These are phyloP conservation scores for Dryadomyces quercus-mongolicae DNA, from an alignment of 2,329 filamentous ascomycete genomes.

Conservation along the genomic window DNA sequence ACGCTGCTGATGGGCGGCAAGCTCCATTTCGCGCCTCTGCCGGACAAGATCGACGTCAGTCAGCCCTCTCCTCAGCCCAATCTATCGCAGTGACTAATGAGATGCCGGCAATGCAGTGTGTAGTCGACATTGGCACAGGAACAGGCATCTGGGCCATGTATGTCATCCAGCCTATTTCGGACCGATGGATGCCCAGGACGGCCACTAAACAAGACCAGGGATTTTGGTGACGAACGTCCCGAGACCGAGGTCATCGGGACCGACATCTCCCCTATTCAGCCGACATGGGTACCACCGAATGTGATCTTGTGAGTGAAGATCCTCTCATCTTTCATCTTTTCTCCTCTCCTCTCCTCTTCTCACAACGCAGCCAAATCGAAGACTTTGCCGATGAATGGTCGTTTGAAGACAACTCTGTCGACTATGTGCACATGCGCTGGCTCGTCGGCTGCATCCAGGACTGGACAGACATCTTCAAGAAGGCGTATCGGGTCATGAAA, in stretches of 20 bases:
- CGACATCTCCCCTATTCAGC: slow-evolving; percentile 28
- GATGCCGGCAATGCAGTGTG: background rate
- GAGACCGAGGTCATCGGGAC: slow-evolving; percentile 27
- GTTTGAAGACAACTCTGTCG: slow-evolving; percentile 12
- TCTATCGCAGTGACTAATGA: too few relatives aligned
- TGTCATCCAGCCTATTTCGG: background rate
- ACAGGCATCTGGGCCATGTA: slow-evolving; percentile 30
- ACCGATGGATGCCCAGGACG: slow-evolving; percentile 11
- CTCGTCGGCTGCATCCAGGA: slow-evolving; percentile 15
- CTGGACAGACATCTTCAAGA: slow-evolving; percentile 12
- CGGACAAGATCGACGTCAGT: slow-evolving; percentile 6
- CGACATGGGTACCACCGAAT: slow-evolving; percentile 9
- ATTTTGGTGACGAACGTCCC: slow-evolving; percentile 21
- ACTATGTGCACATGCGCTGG: slow-evolving; percentile 17
- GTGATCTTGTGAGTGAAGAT: slow-evolving; percentile 5
- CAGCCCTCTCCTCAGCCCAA: too few relatives aligned
- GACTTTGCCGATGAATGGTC: slow-evolving; percentile 16
- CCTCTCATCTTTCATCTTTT: background rate
- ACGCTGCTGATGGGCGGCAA: slow-evolving; percentile 14
- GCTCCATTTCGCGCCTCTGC: slow-evolving; percentile 16
- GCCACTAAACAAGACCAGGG: slow-evolving; percentile 23
- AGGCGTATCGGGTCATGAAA: slow-evolving; percentile 8
- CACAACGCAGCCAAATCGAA: slow-evolving; percentile 13
- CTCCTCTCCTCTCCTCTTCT: background rate
- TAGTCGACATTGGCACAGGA: slow-evolving; percentile 7